phyloP scores from a whole-genome alignment of 495 filamentous ascomycete species.

The Podospora bellae-mahoneyi region DNA sequence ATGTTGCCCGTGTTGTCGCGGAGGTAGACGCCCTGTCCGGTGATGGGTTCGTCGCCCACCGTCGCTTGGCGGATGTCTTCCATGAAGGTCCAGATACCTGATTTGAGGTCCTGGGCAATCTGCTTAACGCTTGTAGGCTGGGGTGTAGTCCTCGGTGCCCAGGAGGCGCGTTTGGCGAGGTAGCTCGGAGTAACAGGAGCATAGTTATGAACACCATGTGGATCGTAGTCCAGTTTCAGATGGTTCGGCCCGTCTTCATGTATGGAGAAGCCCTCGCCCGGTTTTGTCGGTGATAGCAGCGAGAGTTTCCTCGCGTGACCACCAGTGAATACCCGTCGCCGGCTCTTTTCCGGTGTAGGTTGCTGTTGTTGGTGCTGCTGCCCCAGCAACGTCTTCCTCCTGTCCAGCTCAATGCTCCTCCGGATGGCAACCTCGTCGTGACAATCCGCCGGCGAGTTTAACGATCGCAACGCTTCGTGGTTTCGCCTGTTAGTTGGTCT shows the following conservation, averaged over 20 bases:
- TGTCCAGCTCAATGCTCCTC: conserved; percentile 52
- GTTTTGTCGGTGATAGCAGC: conserved; percentile 66
- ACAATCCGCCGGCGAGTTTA: conserved; percentile 28
- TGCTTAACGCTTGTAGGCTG: conserved; percentile 57
- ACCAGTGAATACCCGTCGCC: conserved; percentile 50
- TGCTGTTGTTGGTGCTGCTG: conserved; percentile 51
- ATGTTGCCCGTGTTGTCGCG: conserved; percentile 35
- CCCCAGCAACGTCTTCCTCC: conserved; percentile 56
- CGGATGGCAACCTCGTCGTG: conserved; percentile 40
- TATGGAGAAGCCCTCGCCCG: conserved; percentile 25
- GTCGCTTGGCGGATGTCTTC: conserved; percentile 94
- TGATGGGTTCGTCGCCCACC: conserved; percentile 84
- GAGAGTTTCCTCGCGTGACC: conserved; percentile 76
- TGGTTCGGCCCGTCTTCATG: conserved; percentile 29
- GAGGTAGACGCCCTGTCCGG: conserved; percentile 48
- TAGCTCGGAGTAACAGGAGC: conserved; percentile 20
- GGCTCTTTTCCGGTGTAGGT: conserved; percentile 34
- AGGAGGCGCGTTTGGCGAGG: conserved; percentile 46
- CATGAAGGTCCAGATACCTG: conserved; percentile 94
- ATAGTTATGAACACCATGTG: conserved; percentile 11
- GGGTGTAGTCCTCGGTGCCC: conserved; percentile 40
- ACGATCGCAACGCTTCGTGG: conserved; percentile 48
- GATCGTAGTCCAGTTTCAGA: conserved; percentile 14
- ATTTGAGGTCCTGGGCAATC: conserved; percentile 83
- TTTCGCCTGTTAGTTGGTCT: conserved; percentile 57